These are phyloP conservation scores for Annulohypoxylon bovei DNA, from an alignment of 495 filamentous ascomycete genomes.

Conservation along the genomic window DNA sequence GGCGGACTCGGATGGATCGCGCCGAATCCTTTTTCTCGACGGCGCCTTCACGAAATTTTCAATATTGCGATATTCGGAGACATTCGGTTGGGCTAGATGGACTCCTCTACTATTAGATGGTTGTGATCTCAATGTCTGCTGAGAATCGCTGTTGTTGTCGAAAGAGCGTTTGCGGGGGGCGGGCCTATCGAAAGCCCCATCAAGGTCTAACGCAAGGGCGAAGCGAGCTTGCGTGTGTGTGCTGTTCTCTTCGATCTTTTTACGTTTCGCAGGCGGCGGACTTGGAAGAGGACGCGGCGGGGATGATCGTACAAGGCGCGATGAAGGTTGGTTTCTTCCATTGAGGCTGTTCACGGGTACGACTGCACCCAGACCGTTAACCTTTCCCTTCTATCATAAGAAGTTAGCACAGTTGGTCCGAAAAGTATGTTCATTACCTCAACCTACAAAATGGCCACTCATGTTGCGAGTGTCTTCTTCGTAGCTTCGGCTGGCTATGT, in stretches of 20 bases:
- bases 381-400: constrained; percentile 6
- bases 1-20: not conserved
- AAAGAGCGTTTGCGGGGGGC: constrained; percentile 32
- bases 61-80: constrained; percentile 40
- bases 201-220: not conserved
- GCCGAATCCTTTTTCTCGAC: constrained; percentile 20
- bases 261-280: constrained; percentile 44
- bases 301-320: constrained; percentile 13
- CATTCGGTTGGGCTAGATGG: constrained; percentile 15
- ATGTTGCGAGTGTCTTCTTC: constrained; percentile 21
- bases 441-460: constrained; percentile 9
- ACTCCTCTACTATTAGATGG: constrained; percentile 34
- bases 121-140: constrained; percentile 27
- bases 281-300: constrained; percentile 1
- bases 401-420: constrained; percentile 7
- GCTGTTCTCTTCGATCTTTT: constrained; percentile 28
- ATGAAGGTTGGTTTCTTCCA: constrained; percentile 13
- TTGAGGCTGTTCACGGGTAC: constrained; percentile 39
- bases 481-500: not conserved
- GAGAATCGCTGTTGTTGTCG: constrained; percentile 39
- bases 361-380: constrained; percentile 2
- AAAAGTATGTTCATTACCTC: not conserved
- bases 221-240: constrained; percentile 22
- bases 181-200: not conserved
- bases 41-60: constrained; percentile 4